Percentiles rank a stretch among this genome's conserved stretches.
Evolutionary conservation across 805 yeast genomes (phyloP).

Genomic region (Pichia cephalocereana): DNA sequence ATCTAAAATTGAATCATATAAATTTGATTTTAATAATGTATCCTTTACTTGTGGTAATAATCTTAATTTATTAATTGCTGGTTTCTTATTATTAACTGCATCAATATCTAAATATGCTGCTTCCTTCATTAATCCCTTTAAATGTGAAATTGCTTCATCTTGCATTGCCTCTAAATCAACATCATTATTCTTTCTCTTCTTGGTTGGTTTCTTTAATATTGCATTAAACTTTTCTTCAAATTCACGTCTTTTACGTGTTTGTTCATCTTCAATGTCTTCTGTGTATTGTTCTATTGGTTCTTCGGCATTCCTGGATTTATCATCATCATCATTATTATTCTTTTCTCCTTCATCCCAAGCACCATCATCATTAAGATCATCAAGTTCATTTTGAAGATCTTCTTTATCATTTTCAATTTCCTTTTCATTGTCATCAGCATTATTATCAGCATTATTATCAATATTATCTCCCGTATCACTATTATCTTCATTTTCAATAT

Average conservation of each 20-base stretch:
- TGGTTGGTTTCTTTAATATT: slow-evolving; percentile 55
- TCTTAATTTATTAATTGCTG: slow-evolving; percentile 70
- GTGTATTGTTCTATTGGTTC: slow-evolving; percentile 1
- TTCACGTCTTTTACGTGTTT: slow-evolving; percentile 51
- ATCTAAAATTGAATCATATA: slow-evolving; percentile 89
- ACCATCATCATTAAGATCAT: neutral
- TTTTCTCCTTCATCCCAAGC: neutral
- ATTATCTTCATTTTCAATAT: slow-evolving; percentile 3
- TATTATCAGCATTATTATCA: neutral
- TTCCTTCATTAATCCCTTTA: slow-evolving; percentile 83
- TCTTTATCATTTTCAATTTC: neutral
- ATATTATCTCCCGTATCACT: neutral
- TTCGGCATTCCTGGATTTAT: neutral
- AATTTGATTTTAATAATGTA: slow-evolving; percentile 67
- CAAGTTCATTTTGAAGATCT: neutral
- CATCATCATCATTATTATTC: neutral
- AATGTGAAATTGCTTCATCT: slow-evolving; percentile 75
- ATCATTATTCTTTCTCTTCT: slow-evolving; percentile 68
- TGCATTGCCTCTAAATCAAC: slow-evolving; percentile 93
- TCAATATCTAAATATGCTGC: slow-evolving; percentile 70
- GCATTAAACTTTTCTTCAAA: slow-evolving; percentile 77
- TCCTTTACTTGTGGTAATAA: slow-evolving; percentile 71
- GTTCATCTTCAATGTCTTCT: slow-evolving; percentile 23
- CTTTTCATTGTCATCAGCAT: slow-evolving; percentile 6
- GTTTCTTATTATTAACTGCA: slow-evolving; percentile 47